Evolutionary conservation across 306 rosid genomes (phyloP), one percentile per base, ranked within the genome.

Genomic region (Trifolium repens): DNA sequence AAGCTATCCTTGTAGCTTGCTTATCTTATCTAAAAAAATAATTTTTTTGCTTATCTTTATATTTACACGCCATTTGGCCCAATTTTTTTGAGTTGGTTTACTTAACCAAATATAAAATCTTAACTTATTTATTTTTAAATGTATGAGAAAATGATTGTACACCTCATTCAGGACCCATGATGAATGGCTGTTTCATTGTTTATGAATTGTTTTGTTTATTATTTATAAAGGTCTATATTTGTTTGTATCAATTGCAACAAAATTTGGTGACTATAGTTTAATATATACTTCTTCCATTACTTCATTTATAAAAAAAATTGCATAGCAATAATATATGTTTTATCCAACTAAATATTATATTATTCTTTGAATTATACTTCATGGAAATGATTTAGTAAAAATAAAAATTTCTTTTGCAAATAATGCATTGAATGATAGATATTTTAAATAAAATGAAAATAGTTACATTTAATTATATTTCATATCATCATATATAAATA

Each of bases 191-290:
- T 17, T 72, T 49, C 61, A 72, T 13, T 13, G 24, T 17, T 14
- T 14, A 26, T 19, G 63, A 47, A 7, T 22, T 42, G 1, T 35
- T 35, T 46, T 26, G 22, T 26, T 40, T 8, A 64, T 15, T 37
- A 37, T 37, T 77, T 68, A 62, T 16, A 50, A n/a, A 24, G 11
- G 67, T 34, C 53, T 66, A 16, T 27, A n/a, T 59, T 86, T 85
- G 87, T 81, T 77, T 72, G 77, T 52, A 85, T 88, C 89, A 80
- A 73, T 80, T 68, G 52, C 65, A 67, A 89, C 88, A 85, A 86
- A 83, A 79, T 65, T 80, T 34, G 87, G 76, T 82, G 86, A 26
- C 80, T 72, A 81, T 73, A 19, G 27, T 8, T 67, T 67, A 16
- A 76, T 76, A 35, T 35, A 17, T 17, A 17, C 19, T 17, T 17